Conservation (phyloP, 805 yeast species). For the Komagataella populi region DNA sequence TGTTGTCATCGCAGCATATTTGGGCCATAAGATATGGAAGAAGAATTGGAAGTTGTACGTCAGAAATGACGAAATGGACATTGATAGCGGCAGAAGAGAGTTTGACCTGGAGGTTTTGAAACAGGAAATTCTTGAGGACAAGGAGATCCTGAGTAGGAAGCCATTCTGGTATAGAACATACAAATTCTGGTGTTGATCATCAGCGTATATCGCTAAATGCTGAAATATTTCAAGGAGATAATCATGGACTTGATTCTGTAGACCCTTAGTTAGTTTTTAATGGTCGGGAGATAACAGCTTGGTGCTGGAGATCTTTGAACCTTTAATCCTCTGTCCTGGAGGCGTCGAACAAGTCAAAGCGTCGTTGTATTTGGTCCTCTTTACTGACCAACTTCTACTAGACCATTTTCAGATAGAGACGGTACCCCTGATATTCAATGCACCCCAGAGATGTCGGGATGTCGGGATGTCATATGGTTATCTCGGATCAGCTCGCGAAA, state of each 20-base stretch:
- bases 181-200: constrained; percentile 30
- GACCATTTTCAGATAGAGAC: too few species aligned
- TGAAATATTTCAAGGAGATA: neutral
- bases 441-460: too few species aligned
- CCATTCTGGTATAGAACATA: constrained; percentile 19
- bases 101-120: constrained; percentile 8
- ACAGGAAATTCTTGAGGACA: constrained; percentile 29
- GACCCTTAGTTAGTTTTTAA: neutral
- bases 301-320: too few species aligned
- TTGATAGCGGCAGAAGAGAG: constrained; percentile 26
- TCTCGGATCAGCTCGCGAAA: too few species aligned
- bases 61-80: constrained; percentile 35
- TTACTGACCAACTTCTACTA: too few species aligned
- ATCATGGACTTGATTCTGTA: neutral
- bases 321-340: too few species aligned
- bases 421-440: too few species aligned
- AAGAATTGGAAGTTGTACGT: constrained; percentile 24
- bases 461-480: too few species aligned
- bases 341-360: too few species aligned
- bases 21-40: constrained; percentile 16
- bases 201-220: neutral
- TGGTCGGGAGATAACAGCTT: too few species aligned
- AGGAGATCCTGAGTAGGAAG: constrained; percentile 19
- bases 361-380: too few species aligned
- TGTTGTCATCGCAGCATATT: constrained; percentile 38